Conservation (phyloP, 1,284 basidiomycete species). For the Ceratobasidium sp. region DNA sequence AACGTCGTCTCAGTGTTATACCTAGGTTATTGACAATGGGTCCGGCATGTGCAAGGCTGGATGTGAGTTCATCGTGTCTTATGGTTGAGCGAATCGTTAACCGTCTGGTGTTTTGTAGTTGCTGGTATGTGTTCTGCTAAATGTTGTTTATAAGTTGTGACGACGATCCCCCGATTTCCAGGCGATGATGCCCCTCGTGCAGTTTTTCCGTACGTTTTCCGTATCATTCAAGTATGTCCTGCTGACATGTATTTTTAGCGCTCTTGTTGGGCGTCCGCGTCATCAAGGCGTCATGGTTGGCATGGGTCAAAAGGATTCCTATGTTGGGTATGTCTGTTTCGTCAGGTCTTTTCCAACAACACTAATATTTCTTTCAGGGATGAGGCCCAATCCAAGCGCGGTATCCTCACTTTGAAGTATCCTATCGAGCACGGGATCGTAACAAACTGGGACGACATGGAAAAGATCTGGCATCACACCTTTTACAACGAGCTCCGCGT, state of each 20-base stretch:
- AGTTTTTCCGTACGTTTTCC: constrained; percentile 66
- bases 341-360: neutral
- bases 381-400: constrained; percentile 94
- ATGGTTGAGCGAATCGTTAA: constrained; percentile 44
- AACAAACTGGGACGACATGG: constrained; percentile 72
- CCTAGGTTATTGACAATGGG: constrained; percentile 80
- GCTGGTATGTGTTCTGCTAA: constrained; percentile 45
- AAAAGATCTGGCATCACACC: constrained; percentile 76
- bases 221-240: neutral
- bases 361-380: constrained; percentile 60
- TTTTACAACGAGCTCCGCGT: constrained; percentile 88
- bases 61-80: constrained; percentile 60
- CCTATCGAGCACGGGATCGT: constrained; percentile 63
- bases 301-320: constrained; percentile 87
- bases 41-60: constrained; percentile 94
- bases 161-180: constrained; percentile 46
- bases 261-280: constrained; percentile 90
- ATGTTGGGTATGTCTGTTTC: constrained; percentile 76
- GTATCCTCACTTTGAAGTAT: constrained; percentile 87
- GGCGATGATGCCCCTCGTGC: constrained; percentile 75
- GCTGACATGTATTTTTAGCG: constrained; percentile 56
- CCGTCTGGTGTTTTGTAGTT: constrained; percentile 43
- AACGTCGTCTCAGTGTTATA: neutral
- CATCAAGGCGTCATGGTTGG: constrained; percentile 94
- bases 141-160: neutral